Evolutionary conservation across 768 basidiomycete genomes (phyloP).

Genomic region (Candolleomyces efflorescens): DNA sequence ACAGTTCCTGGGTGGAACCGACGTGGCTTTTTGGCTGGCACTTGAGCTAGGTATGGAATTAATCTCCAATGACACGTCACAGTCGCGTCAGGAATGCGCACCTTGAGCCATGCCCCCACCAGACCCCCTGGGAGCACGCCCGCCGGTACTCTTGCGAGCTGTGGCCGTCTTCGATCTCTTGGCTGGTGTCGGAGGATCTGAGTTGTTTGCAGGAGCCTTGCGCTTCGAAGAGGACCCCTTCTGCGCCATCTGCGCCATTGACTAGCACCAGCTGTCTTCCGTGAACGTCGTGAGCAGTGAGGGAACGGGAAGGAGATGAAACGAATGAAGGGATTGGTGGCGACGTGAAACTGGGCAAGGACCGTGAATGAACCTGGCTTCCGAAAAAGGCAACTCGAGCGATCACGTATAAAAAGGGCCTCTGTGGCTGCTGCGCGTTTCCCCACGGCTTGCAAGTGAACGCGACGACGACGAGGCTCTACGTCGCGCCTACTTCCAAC

Average conservation of each 20-base stretch:
- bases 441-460: slow-evolving; percentile 5
- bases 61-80: background rate
- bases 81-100: background rate
- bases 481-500: slow-evolving; percentile 9
- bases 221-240: slow-evolving; percentile 43
- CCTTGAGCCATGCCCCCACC: slow-evolving; percentile 1
- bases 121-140: slow-evolving; percentile 43
- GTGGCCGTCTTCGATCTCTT: slow-evolving; percentile 54
- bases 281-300: slow-evolving; percentile 6
- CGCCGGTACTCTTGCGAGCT: slow-evolving; percentile 84
- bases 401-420: background rate
- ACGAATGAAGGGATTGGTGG: slow-evolving; percentile 4
- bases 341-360: background rate
- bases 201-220: slow-evolving; percentile 38
- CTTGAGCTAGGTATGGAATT: slow-evolving; percentile 2
- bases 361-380: slow-evolving; percentile 6
- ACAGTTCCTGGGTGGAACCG: slow-evolving; percentile 89
- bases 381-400: background rate
- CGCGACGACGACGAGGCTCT: background rate
- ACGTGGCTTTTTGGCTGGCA: slow-evolving; percentile 43
- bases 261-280: slow-evolving; percentile 6
- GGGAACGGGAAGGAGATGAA: slow-evolving; percentile 1
- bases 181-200: slow-evolving; percentile 43
- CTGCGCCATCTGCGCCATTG: slow-evolving; percentile 72
- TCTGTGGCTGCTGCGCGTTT: background rate